Conservation (phyloP, 306 rosid genomes). For the Amphicarpaea edgeworthii region DNA sequence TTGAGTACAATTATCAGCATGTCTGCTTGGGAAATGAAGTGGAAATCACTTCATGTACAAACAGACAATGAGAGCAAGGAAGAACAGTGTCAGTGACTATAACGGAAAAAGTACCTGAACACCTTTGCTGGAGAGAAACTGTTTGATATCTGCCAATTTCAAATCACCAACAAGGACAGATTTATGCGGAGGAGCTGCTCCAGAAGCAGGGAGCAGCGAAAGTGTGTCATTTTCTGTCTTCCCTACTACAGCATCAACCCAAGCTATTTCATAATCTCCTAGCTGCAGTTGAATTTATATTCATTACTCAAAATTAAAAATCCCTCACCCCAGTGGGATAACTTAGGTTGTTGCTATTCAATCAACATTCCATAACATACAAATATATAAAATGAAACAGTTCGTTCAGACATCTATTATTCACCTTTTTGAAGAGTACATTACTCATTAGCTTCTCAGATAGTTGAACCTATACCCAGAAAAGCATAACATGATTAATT, state of each 20-base stretch:
- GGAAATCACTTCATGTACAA: slow-evolving; percentile 11
- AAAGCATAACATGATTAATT: slow-evolving; percentile 40
- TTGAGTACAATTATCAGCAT: background rate
- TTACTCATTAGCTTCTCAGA: slow-evolving; percentile 94
- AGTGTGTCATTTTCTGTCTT: slow-evolving; percentile 70
- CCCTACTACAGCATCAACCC: slow-evolving; percentile 90
- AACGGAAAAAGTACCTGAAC: slow-evolving; percentile 69
- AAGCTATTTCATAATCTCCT: slow-evolving; percentile 90
- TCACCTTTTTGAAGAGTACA: slow-evolving; percentile 90
- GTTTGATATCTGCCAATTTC: slow-evolving; percentile 93
- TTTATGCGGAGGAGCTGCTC: slow-evolving; percentile 73
- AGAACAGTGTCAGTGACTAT: background rate
- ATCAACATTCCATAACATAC: slow-evolving; percentile 32
- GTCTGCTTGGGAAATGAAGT: slow-evolving; percentile 12
- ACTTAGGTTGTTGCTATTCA: slow-evolving; percentile 7
- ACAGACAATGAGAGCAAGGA: background rate
- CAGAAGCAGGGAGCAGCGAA: slow-evolving; percentile 76
- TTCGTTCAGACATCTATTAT: slow-evolving; percentile 3
- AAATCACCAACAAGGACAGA: slow-evolving; percentile 94
- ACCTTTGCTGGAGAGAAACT: slow-evolving; percentile 89
- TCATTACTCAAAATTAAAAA: slow-evolving; percentile 37
- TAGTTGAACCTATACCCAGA: slow-evolving; percentile 77
- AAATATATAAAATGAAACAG: slow-evolving; percentile 10
- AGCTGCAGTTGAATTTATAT: slow-evolving; percentile 60
- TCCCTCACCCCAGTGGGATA: background rate